Evolutionary conservation across 768 basidiomycete genomes (phyloP).

Genomic region (Boletus barrowsii): DNA sequence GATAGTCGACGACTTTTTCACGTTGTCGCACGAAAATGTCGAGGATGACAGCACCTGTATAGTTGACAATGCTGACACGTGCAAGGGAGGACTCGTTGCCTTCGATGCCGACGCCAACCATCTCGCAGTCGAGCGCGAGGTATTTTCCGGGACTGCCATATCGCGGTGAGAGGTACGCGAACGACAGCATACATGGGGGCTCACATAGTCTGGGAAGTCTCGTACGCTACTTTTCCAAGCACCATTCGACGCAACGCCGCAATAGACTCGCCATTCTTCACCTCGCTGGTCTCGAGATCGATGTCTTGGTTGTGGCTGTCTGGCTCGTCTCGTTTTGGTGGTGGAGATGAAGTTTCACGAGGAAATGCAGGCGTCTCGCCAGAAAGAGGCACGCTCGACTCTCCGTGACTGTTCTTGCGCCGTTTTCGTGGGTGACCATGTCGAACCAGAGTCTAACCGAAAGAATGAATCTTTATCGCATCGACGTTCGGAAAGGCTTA

Average conservation of each 20-base stretch:
- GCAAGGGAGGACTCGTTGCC: constrained; percentile 14
- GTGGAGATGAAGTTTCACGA: background rate
- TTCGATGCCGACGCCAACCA: constrained; percentile 16
- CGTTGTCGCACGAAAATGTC: constrained; percentile 86
- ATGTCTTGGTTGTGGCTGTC: constrained; percentile 5
- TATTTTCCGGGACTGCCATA: constrained; percentile 62
- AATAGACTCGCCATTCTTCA: constrained; percentile 49
- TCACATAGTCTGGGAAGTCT: constrained; percentile 43
- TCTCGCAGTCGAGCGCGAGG: constrained; percentile 82
- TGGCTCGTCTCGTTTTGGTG: background rate
- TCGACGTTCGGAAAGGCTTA: constrained; percentile 17
- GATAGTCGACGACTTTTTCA: constrained; percentile 88
- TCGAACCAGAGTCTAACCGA: constrained; percentile 5
- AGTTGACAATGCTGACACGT: constrained; percentile 65
- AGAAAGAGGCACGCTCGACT: background rate
- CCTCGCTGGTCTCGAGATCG: constrained; percentile 24
- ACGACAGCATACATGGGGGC: constrained; percentile 16
- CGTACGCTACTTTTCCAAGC: constrained; percentile 42
- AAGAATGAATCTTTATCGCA: background rate
- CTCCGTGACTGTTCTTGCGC: constrained; percentile 14
- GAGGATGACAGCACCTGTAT: constrained; percentile 70
- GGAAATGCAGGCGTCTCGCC: background rate
- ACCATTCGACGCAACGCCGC: constrained; percentile 51
- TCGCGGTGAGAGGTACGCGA: constrained; percentile 1
- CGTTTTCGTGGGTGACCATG: constrained; percentile 15